Base-by-base conservation (phyloP, 2,329 filamentous ascomycete species). In the Zalaria obscura region DNA sequence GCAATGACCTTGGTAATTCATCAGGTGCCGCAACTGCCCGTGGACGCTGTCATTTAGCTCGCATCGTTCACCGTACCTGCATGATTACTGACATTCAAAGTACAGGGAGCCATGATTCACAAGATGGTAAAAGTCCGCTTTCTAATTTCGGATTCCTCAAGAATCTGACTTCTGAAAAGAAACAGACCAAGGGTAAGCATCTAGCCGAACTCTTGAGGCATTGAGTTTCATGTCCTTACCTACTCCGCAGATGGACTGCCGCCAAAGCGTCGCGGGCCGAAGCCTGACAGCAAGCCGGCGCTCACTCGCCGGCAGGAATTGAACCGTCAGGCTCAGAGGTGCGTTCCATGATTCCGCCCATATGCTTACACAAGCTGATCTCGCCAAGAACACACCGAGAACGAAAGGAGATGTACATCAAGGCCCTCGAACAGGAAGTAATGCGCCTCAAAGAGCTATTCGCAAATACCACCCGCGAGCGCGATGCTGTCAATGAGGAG, bases 301-400 rank as follows among this genome's bases (percentile, higher is more conserved):
- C 66, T 94, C 54, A 96, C 89, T 18, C 75, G 89, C 47, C 77
- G 89, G 48, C 91, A 96, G 58, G 89, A 96, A 61, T 68, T 96
- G 46, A 96, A 96, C 58, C 77, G 91, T 48, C 89, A 96, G 65
- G 91, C 91, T 27, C 91, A 96, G 63, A 81, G 88, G 88, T 93
- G 75, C 52, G 63, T 42, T 10, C 5, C 7, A 18, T 18, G 18
- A 18, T 18, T 18, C 18, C 18, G 18, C 18, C 18, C 18, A 18
- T 18, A 29, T 35, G 35, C 39, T 38, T 25, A 44, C 57, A 29
- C 57, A 41, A 32, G 44, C 39, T 43, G 41, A 48, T 38, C 2
- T 18, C 3, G 5, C 10, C 1, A 56, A 94, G 91, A 57, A 96
- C 91, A 11, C 91, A 98, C 62, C 86, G 91, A 42, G 91, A 96